Evolutionary conservation across 768 basidiomycete species (phyloP), one percentile per base, ranked within the genome.

Genomic region (Naganishia randhawae): DNA sequence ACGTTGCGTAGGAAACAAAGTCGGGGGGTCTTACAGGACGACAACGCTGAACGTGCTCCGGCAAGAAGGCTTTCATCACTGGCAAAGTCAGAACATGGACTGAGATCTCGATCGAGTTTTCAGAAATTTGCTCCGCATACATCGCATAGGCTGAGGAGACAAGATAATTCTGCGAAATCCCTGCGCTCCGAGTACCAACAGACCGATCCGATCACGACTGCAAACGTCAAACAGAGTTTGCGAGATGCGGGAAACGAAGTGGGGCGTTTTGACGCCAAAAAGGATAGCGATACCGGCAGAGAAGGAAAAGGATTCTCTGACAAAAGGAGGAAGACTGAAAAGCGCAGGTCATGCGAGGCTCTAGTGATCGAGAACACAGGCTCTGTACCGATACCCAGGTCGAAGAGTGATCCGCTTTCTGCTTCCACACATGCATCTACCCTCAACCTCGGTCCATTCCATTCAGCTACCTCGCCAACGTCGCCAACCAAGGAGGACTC

Each of bases 1-100:
- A n/a, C 57, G 10, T 39, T 61, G n/a, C 19, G 57, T 25, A 61
- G 25, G 57, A 61, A 61, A 27, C 57, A 61, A 41, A 61, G 57
- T 22, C 57, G 57, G 4, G 57, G 57, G n/a, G 33, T 55, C 1
- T 42, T 61, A 10, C 57, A 39, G 16, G 57, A 61, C 27, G 57
- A 61, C 41, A 22, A 14, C 10, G 33, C 37, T 14, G 57, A 22
- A 9, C 35, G 35, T 25, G 19, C 37, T 13, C 31, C 19, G 3
- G 25, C n/a, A 29, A 25, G 35, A 25, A 39, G 22, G 19, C 11
- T 39, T n/a, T 6, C 8, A n/a, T 61, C 35, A 41, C 51, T 6
- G 57, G 57, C 1, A 39, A 22, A 25, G n/a, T 25, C 29, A 22
- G 57, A 61, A 29, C 57, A 39, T 6, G 57, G 57, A 29, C 17